Base-by-base conservation (phyloP, 805 yeast species). In the Ogataea thermomethanolica region DNA sequence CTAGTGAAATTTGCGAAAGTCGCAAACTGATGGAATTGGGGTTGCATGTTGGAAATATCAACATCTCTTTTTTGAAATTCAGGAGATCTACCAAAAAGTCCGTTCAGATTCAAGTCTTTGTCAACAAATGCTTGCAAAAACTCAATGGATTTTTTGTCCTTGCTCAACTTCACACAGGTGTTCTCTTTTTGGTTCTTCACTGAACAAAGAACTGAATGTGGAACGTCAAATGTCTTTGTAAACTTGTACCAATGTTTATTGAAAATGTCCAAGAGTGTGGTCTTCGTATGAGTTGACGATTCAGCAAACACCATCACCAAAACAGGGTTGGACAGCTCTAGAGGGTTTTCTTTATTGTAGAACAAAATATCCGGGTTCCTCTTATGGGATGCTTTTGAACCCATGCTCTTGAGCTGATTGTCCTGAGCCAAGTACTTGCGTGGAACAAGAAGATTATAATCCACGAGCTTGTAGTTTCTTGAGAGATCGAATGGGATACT, bases 181-280 rank as follows among this genome's bases (percentile, higher is more conserved):
- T 76, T 61, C 11, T 57, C 51, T 5, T 44, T 39, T 1, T 43
- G 26, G 1, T 48, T 34, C 35, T 62, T 61, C 4, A 68, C 54
- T 3, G 73, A 66, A 44, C 79, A 75, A 44, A 71, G 70, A 1
- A 58, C 56, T 0, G 77, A 71, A 33, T 65, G 65, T 2, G 71
- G 45, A 25, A 74, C 55, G 22, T 59, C 58, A 11, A 55, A 53
- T 35, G 64, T 56, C 10, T 60, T 55, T 9, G 64, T 43, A 7
- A 55, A 56, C 15, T 54, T 51, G 3, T 64, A 49, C 78, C 77
- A 74, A 9, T 54, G 56, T 20, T 51, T 49, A 0, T 76, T 71
- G 50, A 74, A 61, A 1, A 49, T 43, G 44, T 73, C 76, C 50
- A 73, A 71, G 36, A 70, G 64, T 7, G 39, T 35, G 24, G 54